Evolutionary conservation across 441 rosid genomes (phyloP), one percentile per base, ranked within the genome.

Genomic region (Croton setiger): DNA sequence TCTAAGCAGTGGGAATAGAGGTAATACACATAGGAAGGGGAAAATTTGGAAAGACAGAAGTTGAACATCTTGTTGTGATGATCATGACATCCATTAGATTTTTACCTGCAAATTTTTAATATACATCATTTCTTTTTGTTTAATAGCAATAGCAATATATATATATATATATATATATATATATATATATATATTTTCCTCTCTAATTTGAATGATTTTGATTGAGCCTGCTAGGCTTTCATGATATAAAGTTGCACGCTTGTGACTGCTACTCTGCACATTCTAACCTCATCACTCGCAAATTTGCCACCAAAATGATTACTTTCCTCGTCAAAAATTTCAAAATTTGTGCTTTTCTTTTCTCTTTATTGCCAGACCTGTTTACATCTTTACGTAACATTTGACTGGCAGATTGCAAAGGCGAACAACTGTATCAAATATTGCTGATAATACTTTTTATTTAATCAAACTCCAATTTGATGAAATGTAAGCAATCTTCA

Each of bases 41-140:
- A n/a, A 21, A 20, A 69, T 57, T 43, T 12, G 57, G 17, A 54
- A 43, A 63, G 67, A 7, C 36, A 31, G 36, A 52, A 7, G 7
- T n/a, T 65, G n/a, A n/a, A n/a, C 51, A 41, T 31, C 20, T 70
- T 60, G 62, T 67, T 75, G 53, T 60, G 65, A n/a, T n/a, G n/a
- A n/a, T n/a, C n/a, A n/a, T 35, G 55, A 60, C 65, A 48, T 72
- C 54, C 70, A 60, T 68, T 56, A 70, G 74, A 76, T 74, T 18
- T n/a, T n/a, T n/a, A 64, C 61, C n/a, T 61, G 4, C 20, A 43
- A 53, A 21, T 45, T 61, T 66, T 73, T 52, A 67, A 58, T 69
- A 27, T 54, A 48, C 58, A 39, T 39, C 45, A 39, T 47, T 51
- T 33, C 4, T 72, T 55, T 44, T 74, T 21, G 35, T 31, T 45